Evolutionary conservation across 176 grass and related monocot species (phyloP).

Genomic region (Oryza officinalis): DNA sequence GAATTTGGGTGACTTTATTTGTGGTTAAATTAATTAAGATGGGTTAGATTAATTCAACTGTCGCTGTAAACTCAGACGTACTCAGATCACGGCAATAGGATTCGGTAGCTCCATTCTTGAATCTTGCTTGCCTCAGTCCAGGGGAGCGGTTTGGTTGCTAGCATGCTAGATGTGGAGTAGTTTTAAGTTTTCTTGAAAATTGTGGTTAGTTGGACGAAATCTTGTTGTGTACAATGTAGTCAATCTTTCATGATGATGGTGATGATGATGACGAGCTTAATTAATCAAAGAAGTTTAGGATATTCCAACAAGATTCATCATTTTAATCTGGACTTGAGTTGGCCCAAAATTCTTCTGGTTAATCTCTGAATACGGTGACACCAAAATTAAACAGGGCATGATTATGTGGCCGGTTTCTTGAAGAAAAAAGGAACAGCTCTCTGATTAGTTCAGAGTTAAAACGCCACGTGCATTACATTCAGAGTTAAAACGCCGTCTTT

Average conservation of each 20-base stretch:
- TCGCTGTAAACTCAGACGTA: conserved; percentile 26
- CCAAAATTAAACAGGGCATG: neutral
- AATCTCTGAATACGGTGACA: neutral
- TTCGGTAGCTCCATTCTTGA: conserved; percentile 3
- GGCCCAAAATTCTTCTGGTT: neutral
- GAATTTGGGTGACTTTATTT: neutral
- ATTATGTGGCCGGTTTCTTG: neutral
- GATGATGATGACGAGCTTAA: neutral
- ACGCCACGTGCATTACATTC: neutral
- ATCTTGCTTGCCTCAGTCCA: neutral
- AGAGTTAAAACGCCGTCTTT: no score
- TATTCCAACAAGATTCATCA: neutral
- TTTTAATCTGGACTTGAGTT: neutral
- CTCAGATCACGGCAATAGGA: conserved; percentile 1
- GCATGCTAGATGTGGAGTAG: neutral
- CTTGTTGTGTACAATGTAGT: neutral
- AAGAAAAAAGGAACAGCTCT: no score
- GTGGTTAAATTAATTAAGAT: neutral
- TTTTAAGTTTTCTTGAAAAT: neutral
- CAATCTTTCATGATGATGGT: neutral
- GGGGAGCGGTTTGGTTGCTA: conserved; percentile 33
- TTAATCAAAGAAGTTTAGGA: neutral
- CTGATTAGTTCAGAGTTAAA: no score
- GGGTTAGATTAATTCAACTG: neutral
- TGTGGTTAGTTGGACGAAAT: conserved; percentile 30